These are phyloP conservation scores for Collybia sp. DNA, from an alignment of 768 basidiomycete species.

Conservation along the genomic window DNA sequence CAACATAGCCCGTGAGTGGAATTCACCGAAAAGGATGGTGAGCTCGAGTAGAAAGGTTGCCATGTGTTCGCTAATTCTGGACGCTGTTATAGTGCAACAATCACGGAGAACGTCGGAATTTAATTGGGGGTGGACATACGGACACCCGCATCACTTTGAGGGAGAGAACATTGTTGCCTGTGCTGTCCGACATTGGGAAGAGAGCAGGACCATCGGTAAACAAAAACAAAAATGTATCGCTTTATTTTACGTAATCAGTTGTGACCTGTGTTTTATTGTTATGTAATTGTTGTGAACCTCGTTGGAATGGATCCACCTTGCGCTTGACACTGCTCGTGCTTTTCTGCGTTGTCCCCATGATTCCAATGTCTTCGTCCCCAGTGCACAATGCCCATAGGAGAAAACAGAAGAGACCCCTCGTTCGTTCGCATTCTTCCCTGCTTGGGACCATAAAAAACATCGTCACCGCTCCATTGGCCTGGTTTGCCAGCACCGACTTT, in stretches of 20 bases:
- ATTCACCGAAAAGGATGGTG: slow-evolving; percentile 69
- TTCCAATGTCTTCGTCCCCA: too few species aligned
- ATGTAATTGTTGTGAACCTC: too few species aligned
- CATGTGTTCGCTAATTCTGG: slow-evolving; percentile 72
- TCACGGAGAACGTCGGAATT: slow-evolving; percentile 3
- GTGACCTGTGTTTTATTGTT: too few species aligned
- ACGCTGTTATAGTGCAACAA: slow-evolving; percentile 37
- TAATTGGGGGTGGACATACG: slow-evolving; percentile 42
- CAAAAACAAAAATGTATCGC: too few species aligned
- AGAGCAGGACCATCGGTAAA: too few species aligned
- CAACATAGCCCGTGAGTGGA: background rate
- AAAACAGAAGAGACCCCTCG: slow-evolving; percentile 21
- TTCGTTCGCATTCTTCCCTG: slow-evolving; percentile 54
- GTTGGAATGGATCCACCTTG: too few species aligned
- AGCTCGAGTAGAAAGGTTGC: slow-evolving; percentile 86
- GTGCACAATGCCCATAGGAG: too few species aligned
- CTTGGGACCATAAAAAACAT: slow-evolving; percentile 60
- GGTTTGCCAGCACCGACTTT: slow-evolving; percentile 44
- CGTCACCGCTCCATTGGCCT: slow-evolving; percentile 61
- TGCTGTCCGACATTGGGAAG: too few species aligned
- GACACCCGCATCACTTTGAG: slow-evolving; percentile 88
- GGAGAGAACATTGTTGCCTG: slow-evolving; percentile 46
- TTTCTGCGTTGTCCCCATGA: too few species aligned
- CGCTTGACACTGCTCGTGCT: too few species aligned
- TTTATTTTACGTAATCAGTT: too few species aligned